Evolutionary conservation across 208 protist species (phyloP).

Genomic region (Leishmania arabica): DNA sequence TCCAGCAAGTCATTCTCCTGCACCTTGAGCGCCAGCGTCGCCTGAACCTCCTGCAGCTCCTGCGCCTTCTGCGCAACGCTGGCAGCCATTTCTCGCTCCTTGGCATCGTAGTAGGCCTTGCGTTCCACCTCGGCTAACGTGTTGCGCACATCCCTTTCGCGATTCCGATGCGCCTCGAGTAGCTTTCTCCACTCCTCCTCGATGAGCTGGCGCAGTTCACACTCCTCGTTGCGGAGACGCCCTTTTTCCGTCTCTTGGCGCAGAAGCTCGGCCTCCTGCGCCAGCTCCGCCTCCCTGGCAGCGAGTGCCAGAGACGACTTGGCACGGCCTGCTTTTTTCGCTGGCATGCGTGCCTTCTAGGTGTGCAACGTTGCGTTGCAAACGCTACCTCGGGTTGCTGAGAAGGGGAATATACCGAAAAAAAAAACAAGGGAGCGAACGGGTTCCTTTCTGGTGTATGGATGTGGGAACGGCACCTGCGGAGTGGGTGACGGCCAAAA

Average conservation of each 20-base stretch:
- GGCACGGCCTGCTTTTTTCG: conserved; percentile 37
- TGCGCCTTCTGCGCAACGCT: conserved; percentile 20
- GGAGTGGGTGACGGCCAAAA: background rate
- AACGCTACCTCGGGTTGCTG: background rate
- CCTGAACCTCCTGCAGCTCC: conserved; percentile 19
- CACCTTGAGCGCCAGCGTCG: conserved; percentile 42
- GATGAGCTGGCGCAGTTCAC: conserved; percentile 47
- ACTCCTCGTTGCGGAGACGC: conserved; percentile 56
- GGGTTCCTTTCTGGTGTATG: background rate
- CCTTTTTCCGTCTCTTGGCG: conserved; percentile 51
- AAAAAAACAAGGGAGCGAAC: background rate
- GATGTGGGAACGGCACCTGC: background rate
- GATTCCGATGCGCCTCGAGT: conserved; percentile 47
- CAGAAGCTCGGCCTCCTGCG: conserved; percentile 48
- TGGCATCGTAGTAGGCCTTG: conserved; percentile 42
- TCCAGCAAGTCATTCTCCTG: conserved; percentile 50
- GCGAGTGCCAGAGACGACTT: conserved; percentile 31
- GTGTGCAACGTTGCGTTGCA: background rate
- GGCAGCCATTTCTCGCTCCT: conserved; percentile 54
- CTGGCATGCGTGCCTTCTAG: conserved; percentile 34
- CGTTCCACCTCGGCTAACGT: conserved; percentile 52
- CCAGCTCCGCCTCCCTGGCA: conserved; percentile 42
- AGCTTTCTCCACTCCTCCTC: conserved; percentile 69
- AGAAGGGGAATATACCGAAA: background rate
- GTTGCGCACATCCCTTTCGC: conserved; percentile 51